phyloP scores from a whole-genome alignment of 306 rosid genomes.

The Abrus precatorius region DNA sequence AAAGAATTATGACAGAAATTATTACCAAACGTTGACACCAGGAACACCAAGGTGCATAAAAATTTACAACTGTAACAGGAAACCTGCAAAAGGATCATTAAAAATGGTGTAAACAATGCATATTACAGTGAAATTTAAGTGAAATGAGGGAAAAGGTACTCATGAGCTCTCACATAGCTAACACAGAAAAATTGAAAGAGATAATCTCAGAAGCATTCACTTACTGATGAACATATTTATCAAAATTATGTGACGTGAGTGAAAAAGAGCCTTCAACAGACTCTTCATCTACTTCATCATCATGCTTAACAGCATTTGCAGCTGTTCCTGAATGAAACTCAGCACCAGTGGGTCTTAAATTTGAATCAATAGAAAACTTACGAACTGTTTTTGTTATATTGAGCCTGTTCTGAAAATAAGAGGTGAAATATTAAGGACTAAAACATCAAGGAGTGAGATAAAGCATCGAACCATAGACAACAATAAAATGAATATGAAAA shows the following conservation, averaged over 20 bases:
- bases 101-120: slow-evolving; percentile 15
- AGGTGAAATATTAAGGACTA: slow-evolving; percentile 48
- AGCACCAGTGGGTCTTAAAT: slow-evolving; percentile 78
- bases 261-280: slow-evolving; percentile 72
- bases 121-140: slow-evolving; percentile 1
- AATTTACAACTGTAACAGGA: slow-evolving; percentile 83
- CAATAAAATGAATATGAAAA: slow-evolving; percentile 40
- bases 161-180: slow-evolving; percentile 17
- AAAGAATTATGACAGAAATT: slow-evolving; percentile 37
- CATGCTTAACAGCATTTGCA: slow-evolving; percentile 78
- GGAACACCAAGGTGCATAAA: slow-evolving; percentile 97
- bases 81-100: slow-evolving; percentile 64
- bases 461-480: slow-evolving; percentile 36
- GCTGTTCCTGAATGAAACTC: slow-evolving; percentile 87
- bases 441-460: slow-evolving; percentile 34
- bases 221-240: slow-evolving; percentile 78
- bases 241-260: slow-evolving; percentile 66
- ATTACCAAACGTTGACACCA: slow-evolving; percentile 98
- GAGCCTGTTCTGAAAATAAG: slow-evolving; percentile 87
- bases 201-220: slow-evolving; percentile 51
- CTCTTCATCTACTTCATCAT: slow-evolving; percentile 78
- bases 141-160: not conserved
- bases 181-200: slow-evolving; percentile 42
- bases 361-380: slow-evolving; percentile 81
- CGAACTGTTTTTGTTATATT: slow-evolving; percentile 93